Evolutionary conservation across 352 stramenopile species (phyloP).

Genomic region (Globisporangium cederbergense): DNA sequence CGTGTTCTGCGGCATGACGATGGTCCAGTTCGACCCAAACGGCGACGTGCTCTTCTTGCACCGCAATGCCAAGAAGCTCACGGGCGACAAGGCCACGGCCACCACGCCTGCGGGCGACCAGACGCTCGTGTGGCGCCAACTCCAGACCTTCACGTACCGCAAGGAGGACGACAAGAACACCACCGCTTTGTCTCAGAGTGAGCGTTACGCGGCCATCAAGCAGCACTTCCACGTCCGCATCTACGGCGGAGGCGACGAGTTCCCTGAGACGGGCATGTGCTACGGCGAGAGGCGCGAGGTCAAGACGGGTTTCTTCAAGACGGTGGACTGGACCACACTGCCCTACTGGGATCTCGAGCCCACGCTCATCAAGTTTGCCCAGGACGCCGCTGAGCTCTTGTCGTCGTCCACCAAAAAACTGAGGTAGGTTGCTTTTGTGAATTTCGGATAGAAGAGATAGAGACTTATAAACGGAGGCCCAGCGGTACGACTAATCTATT

Average conservation of each 20-base stretch:
- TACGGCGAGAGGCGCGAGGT: constrained; percentile 33
- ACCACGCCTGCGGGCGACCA: neutral
- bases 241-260: constrained; percentile 35
- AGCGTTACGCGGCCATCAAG: constrained; percentile 28
- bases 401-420: neutral
- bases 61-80: constrained; percentile 46
- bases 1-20: constrained; percentile 54
- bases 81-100: constrained; percentile 16
- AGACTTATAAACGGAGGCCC: neutral
- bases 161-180: neutral
- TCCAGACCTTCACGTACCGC: constrained; percentile 28
- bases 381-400: constrained; percentile 25
- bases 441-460: neutral
- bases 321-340: constrained; percentile 31
- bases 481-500: neutral
- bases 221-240: constrained; percentile 36
- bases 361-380: constrained; percentile 30
- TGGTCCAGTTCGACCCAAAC: constrained; percentile 34
- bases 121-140: constrained; percentile 30
- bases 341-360: constrained; percentile 27
- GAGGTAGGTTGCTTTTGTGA: neutral
- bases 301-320: constrained; percentile 25
- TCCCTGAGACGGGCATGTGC: constrained; percentile 36
- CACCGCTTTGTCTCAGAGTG: constrained; percentile 9
- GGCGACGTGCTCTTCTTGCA: constrained; percentile 45